Conservation (phyloP, 2,329 filamentous ascomycete genomes). For the Endothia cerciana region DNA sequence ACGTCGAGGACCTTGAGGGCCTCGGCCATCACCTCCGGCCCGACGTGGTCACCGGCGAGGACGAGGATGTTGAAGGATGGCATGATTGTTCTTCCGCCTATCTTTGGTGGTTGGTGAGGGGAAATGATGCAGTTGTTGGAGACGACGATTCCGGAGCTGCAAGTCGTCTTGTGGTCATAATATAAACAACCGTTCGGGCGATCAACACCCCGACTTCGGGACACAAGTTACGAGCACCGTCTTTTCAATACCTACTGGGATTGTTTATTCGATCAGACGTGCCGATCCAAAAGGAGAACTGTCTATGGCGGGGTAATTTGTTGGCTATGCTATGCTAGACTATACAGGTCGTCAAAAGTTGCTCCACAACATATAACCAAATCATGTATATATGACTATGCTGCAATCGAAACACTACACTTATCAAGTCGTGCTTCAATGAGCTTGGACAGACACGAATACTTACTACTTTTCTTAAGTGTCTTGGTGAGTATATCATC, state of each 20-base stretch:
- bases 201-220: constrained; percentile 13
- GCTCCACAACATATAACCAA: too few species aligned
- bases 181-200: not conserved
- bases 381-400: too few species aligned
- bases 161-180: not conserved
- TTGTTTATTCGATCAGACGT: not conserved
- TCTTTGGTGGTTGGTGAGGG: not conserved
- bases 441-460: too few species aligned
- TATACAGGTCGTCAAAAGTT: too few species aligned
- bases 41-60: constrained; percentile 51
- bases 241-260: not conserved
- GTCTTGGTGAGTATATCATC: too few species aligned
- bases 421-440: too few species aligned
- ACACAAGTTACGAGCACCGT: not conserved
- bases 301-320: not conserved
- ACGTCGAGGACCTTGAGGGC: constrained; percentile 51
- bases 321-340: not conserved
- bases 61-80: constrained; percentile 43
- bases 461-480: too few species aligned
- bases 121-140: not conserved
- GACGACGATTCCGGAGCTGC: not conserved
- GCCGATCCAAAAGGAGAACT: not conserved
- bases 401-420: too few species aligned
- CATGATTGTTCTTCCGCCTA: constrained; percentile 5
- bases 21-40: constrained; percentile 51